A percentile compares a stretch with the other conserved stretches of the same genome.
Evolutionary conservation across 169 alveolate species (phyloP).

Genomic region (Cyclospora cayetanensis): DNA sequence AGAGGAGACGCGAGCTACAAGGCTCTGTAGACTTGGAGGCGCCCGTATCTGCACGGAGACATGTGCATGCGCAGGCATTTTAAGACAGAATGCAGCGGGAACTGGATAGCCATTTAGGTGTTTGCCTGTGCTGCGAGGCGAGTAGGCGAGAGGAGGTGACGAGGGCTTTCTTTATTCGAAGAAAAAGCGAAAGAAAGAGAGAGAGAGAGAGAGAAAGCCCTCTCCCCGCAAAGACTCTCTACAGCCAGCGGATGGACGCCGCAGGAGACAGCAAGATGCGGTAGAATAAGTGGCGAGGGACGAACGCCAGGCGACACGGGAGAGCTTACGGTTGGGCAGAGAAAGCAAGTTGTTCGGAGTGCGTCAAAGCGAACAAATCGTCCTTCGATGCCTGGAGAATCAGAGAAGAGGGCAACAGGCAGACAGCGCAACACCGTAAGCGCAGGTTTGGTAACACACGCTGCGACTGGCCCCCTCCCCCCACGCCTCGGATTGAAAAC

Average conservation of each 20-base stretch:
- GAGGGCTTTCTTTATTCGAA: no score
- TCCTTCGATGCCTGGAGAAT: not conserved
- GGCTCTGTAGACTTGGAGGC: not conserved
- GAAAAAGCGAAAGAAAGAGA: not conserved
- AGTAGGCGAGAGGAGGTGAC: no score
- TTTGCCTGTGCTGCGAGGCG: no score
- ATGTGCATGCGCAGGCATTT: no score
- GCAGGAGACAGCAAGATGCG: not conserved
- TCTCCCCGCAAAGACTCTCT: not conserved
- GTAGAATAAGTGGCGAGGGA: not conserved
- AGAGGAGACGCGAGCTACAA: not conserved
- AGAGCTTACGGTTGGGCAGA: not conserved
- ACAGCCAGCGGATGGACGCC: not conserved
- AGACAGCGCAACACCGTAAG: no score
- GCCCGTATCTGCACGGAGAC: slow-evolving; percentile 26
- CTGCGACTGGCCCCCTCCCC: no score
- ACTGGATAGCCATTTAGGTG: no score
- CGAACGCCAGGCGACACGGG: not conserved
- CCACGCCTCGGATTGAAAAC: no score
- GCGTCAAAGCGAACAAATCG: not conserved
- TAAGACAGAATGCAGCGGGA: no score
- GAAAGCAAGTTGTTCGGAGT: not conserved
- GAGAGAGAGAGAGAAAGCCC: not conserved
- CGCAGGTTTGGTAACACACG: no score
- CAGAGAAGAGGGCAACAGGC: no score